These are phyloP conservation scores for Solanum boliviense DNA, from an alignment of 257 asterid species.

Conservation along the genomic window DNA sequence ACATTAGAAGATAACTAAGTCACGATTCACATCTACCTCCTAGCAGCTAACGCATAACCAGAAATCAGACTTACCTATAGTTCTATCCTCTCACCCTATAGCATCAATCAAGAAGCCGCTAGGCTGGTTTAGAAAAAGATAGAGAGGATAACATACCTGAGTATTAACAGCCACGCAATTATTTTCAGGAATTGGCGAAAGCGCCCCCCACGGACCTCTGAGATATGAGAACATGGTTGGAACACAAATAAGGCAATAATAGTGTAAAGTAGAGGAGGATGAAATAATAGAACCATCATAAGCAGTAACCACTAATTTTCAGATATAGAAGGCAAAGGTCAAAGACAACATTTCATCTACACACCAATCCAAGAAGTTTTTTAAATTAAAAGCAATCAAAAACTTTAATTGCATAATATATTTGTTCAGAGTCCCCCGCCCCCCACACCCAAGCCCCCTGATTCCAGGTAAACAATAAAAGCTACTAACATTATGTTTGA, in stretches of 20 bases:
- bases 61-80: not conserved
- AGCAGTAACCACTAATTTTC: not conserved
- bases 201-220: constrained; percentile 99
- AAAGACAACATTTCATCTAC: not conserved
- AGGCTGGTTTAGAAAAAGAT: not conserved
- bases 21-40: not conserved
- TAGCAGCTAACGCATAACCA: not conserved
- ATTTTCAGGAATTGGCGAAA: constrained; percentile 90
- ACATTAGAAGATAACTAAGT: not conserved
- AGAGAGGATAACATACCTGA: constrained; percentile 39
- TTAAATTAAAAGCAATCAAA: not conserved
- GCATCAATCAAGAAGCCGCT: not conserved
- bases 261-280: not conserved
- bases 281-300: not conserved
- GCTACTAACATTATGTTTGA: not conserved
- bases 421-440: not conserved
- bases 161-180: constrained; percentile 75
- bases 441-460: not conserved
- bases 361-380: not conserved
- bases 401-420: not conserved
- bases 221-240: constrained; percentile 3
- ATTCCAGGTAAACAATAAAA: not conserved
- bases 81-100: not conserved
- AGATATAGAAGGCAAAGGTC: not conserved
- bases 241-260: not conserved